Evolutionary conservation across 139 green algal species (phyloP).

Genomic region (Chlamydomonas sp.): DNA sequence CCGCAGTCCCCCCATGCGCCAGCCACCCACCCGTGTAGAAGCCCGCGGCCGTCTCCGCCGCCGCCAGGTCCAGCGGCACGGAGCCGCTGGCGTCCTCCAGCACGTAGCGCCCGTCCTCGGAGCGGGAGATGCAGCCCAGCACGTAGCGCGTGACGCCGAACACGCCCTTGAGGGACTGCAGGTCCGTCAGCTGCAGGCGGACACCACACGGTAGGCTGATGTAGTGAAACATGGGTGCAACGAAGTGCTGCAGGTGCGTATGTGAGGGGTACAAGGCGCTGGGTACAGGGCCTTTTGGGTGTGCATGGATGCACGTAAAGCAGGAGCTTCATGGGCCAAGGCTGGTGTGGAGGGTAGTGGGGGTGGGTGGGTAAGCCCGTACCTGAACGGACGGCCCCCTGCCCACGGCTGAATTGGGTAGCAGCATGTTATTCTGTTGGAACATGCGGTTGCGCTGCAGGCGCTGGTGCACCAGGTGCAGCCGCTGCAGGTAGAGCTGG

Average conservation of each 20-base stretch:
- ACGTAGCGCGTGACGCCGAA: conserved; percentile 70
- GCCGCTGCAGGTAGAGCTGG: conserved; percentile 74
- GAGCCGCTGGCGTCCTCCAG: conserved; percentile 84
- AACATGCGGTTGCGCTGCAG: conserved; percentile 76
- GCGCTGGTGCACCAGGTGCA: conserved; percentile 79
- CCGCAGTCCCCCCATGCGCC: too few species aligned
- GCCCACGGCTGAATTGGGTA: not conserved
- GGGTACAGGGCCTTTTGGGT: too few species aligned
- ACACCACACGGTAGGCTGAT: too few species aligned
- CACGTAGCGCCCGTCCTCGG: conserved; percentile 77
- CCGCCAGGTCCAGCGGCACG: conserved; percentile 82
- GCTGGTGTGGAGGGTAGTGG: too few species aligned
- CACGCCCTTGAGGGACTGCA: conserved; percentile 79
- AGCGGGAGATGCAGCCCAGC: conserved; percentile 83
- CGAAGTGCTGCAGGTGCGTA: too few species aligned
- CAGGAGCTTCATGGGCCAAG: too few species aligned
- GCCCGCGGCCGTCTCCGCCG: conserved; percentile 66
- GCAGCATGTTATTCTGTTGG: conserved; percentile 37
- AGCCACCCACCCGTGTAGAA: conserved; percentile 73
- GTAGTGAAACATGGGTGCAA: too few species aligned
- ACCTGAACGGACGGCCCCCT: conserved; percentile 5
- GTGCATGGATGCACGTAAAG: too few species aligned
- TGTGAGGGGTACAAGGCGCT: too few species aligned
- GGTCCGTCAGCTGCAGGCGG: conserved; percentile 73
- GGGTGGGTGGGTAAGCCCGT: too few species aligned